Percentiles rank a stretch among this genome's conserved stretches.
Conservation (phyloP, 768 basidiomycete species). For the Amanita pallidorosea region DNA sequence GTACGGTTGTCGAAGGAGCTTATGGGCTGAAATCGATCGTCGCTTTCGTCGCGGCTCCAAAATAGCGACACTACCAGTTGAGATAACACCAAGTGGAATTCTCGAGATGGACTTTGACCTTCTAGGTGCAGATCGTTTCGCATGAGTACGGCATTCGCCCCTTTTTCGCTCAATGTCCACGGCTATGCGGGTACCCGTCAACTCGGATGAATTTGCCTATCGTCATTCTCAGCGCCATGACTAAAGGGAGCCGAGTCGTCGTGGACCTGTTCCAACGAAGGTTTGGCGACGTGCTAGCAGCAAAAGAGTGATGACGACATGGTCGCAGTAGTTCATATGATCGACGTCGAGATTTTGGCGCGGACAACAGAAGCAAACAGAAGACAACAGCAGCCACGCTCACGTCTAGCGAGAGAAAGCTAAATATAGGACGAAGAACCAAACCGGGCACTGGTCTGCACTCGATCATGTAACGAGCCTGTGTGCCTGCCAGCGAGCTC, state of each 20-base stretch:
- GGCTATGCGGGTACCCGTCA: too few relatives aligned
- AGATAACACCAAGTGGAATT: neutral
- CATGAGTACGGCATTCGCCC: neutral
- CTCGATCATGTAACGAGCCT: too few relatives aligned
- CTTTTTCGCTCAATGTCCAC: neutral
- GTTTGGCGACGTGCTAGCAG: too few relatives aligned
- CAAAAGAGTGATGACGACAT: too few relatives aligned
- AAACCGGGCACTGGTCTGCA: neutral
- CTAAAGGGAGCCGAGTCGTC: too few relatives aligned
- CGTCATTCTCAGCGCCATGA: too few relatives aligned
- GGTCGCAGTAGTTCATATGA: too few relatives aligned
- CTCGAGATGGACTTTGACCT: neutral
- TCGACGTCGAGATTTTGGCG: too few relatives aligned
- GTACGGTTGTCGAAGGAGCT: neutral
- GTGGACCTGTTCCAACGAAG: too few relatives aligned
- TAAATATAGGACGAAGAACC: neutral
- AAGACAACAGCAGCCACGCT: neutral
- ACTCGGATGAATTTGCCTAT: too few relatives aligned
- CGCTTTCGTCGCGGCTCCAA: neutral
- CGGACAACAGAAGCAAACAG: neutral
- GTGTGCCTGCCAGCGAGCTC: neutral
- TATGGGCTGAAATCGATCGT: neutral
- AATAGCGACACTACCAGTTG: too few relatives aligned
- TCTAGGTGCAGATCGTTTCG: neutral
- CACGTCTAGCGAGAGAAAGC: neutral